phyloP scores from a whole-genome alignment of 371 early-diverging fungal species.

The Circinella minor region DNA sequence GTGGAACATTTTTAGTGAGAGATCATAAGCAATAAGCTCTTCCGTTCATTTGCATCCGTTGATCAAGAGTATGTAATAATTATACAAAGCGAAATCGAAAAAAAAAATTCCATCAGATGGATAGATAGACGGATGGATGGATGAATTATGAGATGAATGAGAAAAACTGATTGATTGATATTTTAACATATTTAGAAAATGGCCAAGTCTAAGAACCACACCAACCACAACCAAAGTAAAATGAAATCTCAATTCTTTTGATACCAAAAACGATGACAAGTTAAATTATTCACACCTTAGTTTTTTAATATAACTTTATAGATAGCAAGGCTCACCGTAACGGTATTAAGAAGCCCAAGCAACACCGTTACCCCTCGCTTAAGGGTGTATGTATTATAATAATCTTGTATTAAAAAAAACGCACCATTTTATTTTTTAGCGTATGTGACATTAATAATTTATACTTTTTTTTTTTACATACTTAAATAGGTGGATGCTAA shows the following conservation, averaged over 20 bases:
- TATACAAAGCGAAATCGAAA: background rate
- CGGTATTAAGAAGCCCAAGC: conserved; percentile 96
- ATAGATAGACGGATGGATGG: conserved; percentile 20
- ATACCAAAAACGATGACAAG: conserved; percentile 3
- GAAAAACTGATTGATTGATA: conserved; percentile 1
- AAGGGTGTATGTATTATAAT: conserved; percentile 78
- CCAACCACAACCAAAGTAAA: conserved; percentile 99
- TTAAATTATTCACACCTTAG: background rate
- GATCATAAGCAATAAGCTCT: background rate
- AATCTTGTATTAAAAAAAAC: too few relatives aligned
- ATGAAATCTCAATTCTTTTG: background rate
- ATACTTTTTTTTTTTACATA: too few relatives aligned
- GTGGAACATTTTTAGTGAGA: too few relatives aligned
- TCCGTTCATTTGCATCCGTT: background rate
- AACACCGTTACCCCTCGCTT: conserved; percentile 85
- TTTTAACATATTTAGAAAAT: conserved; percentile 50
- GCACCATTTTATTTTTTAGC: too few relatives aligned
- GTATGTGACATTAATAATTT: too few relatives aligned
- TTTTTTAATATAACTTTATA: conserved; percentile 24
- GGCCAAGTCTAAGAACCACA: conserved; percentile 99
- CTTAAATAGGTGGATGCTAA: conserved; percentile 84
- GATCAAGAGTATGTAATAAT: conserved; percentile 6
- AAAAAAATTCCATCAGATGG: conserved; percentile 1
- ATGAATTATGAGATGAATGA: conserved; percentile 25
- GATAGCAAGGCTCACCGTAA: conserved; percentile 98